Base-by-base conservation (phyloP, 2,329 filamentous ascomycete species). In the Meredithiella fracta region DNA sequence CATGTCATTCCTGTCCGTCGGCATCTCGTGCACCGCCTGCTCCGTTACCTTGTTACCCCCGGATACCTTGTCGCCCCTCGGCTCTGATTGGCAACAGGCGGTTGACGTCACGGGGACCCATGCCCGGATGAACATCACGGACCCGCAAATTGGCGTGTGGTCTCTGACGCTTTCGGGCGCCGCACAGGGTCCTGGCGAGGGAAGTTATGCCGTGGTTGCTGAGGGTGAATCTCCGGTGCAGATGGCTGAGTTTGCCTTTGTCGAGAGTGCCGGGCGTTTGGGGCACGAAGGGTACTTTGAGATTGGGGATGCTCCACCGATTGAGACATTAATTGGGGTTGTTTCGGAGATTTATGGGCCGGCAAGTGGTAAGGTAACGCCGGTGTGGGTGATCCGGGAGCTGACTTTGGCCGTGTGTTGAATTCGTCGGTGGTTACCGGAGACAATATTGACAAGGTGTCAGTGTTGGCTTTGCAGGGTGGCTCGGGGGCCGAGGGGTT, bases 201-300 rank as follows among this genome's bases (percentile, higher is more conserved):
- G 53, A n/a, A 44, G n/a, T 1, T 60, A 57, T 58, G 51, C 58
- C 17, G 15, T 59, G 14, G 54, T 52, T 37, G 55, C 53, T 23
- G 55, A 57, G 40, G 57, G 54, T 15, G 49, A 57, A 22, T 56
- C 59, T 1, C 40, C 55, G 1, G 23, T 61, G 15, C 44, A 58
- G 15, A 55, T 61, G 15, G 55, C 54, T 1, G 55, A 49, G 22
- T 58, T 60, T 57, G 51, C 51, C 2, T 54, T 61, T 54, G 59
- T 59, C 42, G 53, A 60, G 25, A 55, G 47, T 7, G 53, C 51
- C 11, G 60, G 60, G n/a, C 37, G 57, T 11, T 17, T 31, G 11
- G 59, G 55, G 5, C 59, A 61, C 20, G 54, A 59, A 11, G 60
- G 60, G 3, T 61, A 59, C 55, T 61, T 61, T 49, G 52, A 44